Conservation (phyloP, 78 protist genomes). For the slime mould (Dictyostelium discoideum) region dicty_2.7 NC_007090.3:1145501-1146000, state of each 20-base stretch:
- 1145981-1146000: slow-evolving; percentile 96
- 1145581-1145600: slow-evolving; percentile 39
- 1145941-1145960: slow-evolving; percentile 79
- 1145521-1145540: background rate
- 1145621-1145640: slow-evolving; percentile 77
- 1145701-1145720: slow-evolving; percentile 96
- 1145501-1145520: background rate
- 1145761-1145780: slow-evolving; percentile 89
- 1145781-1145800: slow-evolving; percentile 94
- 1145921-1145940: slow-evolving; percentile 95
- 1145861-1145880: slow-evolving; percentile 72
- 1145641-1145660: slow-evolving; percentile 90
- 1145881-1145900: slow-evolving; percentile 96
- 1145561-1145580: slow-evolving; percentile 74
- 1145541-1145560: slow-evolving; percentile 58
- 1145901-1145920: slow-evolving; percentile 96
- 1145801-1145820: slow-evolving; percentile 98
- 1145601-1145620: slow-evolving; percentile 70
- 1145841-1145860: slow-evolving; percentile 67
- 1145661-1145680: slow-evolving; percentile 94
- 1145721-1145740: slow-evolving; percentile 96
- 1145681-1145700: slow-evolving; percentile 97
- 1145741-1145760: slow-evolving; percentile 87
- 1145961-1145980: slow-evolving; percentile 66
- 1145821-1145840: slow-evolving; percentile 86